Evolutionary conservation across 148 eudicot genomes (phyloP), one percentile per base, ranked within the genome.

Genomic region (Heliosperma pusillum): DNA sequence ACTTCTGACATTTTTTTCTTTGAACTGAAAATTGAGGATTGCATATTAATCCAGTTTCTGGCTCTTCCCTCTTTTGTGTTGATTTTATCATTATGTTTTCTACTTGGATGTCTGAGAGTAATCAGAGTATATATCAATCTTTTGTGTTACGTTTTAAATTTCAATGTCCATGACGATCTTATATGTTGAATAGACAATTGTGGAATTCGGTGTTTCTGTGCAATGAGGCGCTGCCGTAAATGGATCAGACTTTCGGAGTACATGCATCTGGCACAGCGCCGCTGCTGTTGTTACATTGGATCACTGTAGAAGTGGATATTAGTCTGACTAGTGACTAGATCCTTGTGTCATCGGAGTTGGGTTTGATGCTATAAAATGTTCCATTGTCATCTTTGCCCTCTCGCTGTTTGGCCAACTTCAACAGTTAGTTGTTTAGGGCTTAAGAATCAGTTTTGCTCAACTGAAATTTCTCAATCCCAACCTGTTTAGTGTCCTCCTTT

Each of bases 391-490:
- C 20, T 6, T 64, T 65, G 59, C 50, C 25, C 19, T 33, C 25
- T 26, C 20, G 26, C 5, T 58, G 55, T 25, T 59, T 60, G 36
- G 57, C 74, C 7, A 15, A 26, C 29, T 27, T 69, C 47, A 78
- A 57, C 73, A 84, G 61, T 65, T 72, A 59, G 47, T 44, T 44
- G 47, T 10, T 44, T 3, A n/a, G 26, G 50, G 72, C 13, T 7
- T 3, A 62, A 19, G 10, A 29, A 24, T 47, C 5, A 21, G n/a
- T 19, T 36, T 24, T 40, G 40, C 67, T 47, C 62, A 27, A 20
- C 3, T 22, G 65, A 60, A 68, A 19, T 20, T 69, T 16, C 25
- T 77, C 67, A 13, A 69, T 25, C 17, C 30, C 19, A 25, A 27
- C 22, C 59, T 15, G 26, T 66, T 56, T 30, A 30, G 27, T 63